Base-by-base conservation (phyloP, 2,329 filamentous ascomycete genomes). In the Pleurostoma richardsiae region DNA sequence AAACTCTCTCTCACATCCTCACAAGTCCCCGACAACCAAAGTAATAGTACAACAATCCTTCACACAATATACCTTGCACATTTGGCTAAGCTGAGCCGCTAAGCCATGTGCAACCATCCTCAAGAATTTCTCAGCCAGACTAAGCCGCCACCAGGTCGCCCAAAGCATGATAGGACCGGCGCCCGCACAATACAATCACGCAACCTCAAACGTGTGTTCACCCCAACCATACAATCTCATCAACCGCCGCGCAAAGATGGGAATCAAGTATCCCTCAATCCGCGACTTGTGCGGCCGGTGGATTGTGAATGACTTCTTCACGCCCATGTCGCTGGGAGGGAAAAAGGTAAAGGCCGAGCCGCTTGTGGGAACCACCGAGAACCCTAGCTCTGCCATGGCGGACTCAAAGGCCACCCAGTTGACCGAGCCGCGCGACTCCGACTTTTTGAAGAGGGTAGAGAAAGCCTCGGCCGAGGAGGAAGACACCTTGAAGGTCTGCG, bases 341-440 rank as follows among this genome's bases (percentile, higher is more conserved):
- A 44, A 40, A 46, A 72, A 71, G 1, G 64, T 73, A 50, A 66
- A 72, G 2, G 70, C 61, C 0, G 71, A 74, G 3, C 71, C 70
- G 33, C 63, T 64, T 47, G 61, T 69, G 2, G 69, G 65, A 2
- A 63, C 7, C 3, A 73, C 57, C 0, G 66, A 67, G 49, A 76
- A 75, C 2, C 61, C 64, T 31, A 73, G 69, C 72, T 1, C 19
- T 19, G 19, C 19, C 19, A 19, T 19, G 19, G 19, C 19, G 19
- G 59, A 53, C 44, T 65, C 61, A 29, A 76, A 76, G 0, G 59
- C 56, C 0, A 49, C 38, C 69, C 68, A 72, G 42, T 41, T 53
- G 1, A 70, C 53, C 19, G 19, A 19, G 26, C 39, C 39, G 8
- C 45, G 38, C 8, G 62, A 44, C 10, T 60, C 40, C 0, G 62